These are phyloP conservation scores for Zea mays DNA, from an alignment of 176 grass and related monocot species.

Conservation along the genomic window DNA sequence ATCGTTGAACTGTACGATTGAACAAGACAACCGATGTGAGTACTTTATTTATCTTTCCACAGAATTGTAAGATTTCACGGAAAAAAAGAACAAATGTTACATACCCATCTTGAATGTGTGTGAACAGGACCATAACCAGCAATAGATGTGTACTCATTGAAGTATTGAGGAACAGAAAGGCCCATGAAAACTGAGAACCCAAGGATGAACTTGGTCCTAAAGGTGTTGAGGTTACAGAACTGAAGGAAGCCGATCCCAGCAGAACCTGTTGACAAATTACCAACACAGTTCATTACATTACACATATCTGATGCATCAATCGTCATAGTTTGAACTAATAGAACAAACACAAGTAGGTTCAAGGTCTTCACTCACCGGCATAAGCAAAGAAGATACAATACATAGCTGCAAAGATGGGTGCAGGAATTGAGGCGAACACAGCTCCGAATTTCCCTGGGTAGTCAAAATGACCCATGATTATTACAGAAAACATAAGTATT, in stretches of 20 bases:
- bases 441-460: conserved; percentile 96
- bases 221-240: conserved; percentile 98
- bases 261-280: conserved; percentile 60
- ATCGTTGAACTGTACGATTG: conserved; percentile 80
- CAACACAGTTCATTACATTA: conserved; percentile 33
- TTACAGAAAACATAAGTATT: not conserved
- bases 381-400: conserved; percentile 99
- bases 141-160: conserved; percentile 96
- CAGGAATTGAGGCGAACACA: conserved; percentile 94
- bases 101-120: conserved; percentile 82
- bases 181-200: conserved; percentile 97
- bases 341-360: not conserved
- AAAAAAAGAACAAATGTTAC: not conserved
- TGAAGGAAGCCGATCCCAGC: conserved; percentile 90
- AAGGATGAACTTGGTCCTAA: conserved; percentile 94
- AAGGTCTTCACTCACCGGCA: conserved; percentile 64
- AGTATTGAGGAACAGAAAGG: conserved; percentile 95
- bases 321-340: not conserved
- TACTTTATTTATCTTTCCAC: not conserved
- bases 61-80: not conserved
- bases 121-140: conserved; percentile 94
- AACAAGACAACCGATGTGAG: conserved; percentile 17
- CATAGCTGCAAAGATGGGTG: conserved; percentile 89
- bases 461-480: conserved; percentile 19
- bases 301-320: not conserved